These are phyloP conservation scores for Fusarium tupiense DNA, from an alignment of 2,329 filamentous ascomycete species.

Conservation along the genomic window DNA sequence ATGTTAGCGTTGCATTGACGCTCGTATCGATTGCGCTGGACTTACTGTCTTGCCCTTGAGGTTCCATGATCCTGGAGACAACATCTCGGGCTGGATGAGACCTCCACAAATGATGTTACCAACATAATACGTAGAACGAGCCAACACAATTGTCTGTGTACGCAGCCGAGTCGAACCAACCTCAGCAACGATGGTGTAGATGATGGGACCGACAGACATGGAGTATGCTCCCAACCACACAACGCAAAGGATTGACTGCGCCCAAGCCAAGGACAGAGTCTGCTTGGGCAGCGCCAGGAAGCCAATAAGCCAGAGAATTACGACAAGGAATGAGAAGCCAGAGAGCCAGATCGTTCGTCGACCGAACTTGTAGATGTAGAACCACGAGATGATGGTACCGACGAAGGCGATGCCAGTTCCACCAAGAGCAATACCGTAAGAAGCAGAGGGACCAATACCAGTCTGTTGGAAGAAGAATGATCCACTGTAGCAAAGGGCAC, in stretches of 20 bases:
- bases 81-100: slow-evolving; percentile 51
- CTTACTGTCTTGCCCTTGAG: slow-evolving; percentile 52
- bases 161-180: slow-evolving; percentile 54
- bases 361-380: slow-evolving; percentile 54
- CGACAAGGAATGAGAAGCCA: slow-evolving; percentile 50
- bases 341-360: slow-evolving; percentile 55
- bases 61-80: slow-evolving; percentile 53
- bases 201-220: slow-evolving; percentile 56
- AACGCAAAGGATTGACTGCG: slow-evolving; percentile 53
- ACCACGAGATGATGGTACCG: slow-evolving; percentile 56
- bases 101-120: slow-evolving; percentile 54
- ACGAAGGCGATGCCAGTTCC: slow-evolving; percentile 56
- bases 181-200: slow-evolving; percentile 56
- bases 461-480: slow-evolving; percentile 60
- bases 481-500: slow-evolving; percentile 53
- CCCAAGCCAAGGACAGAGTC: slow-evolving; percentile 49
- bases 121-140: slow-evolving; percentile 51
- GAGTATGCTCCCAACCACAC: slow-evolving; percentile 57
- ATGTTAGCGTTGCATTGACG: slow-evolving; percentile 3
- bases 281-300: slow-evolving; percentile 53
- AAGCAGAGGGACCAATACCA: slow-evolving; percentile 50
- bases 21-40: not conserved
- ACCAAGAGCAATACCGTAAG: slow-evolving; percentile 55
- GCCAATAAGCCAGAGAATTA: slow-evolving; percentile 56
- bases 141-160: slow-evolving; percentile 55